A percentile compares a stretch with the other conserved stretches of the same genome.
These are phyloP conservation scores for Yarrowia hollandica DNA, from an alignment of 805 yeast genomes.

Conservation along the genomic window DNA sequence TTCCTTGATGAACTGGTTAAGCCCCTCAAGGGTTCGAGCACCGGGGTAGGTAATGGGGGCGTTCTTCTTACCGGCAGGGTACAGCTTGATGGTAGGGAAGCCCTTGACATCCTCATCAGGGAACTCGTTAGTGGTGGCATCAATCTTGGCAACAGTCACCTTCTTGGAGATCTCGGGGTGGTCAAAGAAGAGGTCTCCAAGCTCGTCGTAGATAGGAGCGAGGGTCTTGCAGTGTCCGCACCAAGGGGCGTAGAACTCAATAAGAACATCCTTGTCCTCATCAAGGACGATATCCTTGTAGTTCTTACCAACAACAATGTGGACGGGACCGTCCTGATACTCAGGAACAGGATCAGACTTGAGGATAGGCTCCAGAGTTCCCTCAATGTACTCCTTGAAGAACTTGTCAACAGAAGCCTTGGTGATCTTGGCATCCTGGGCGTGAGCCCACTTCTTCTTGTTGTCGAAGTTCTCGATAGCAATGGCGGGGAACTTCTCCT, in stretches of 20 bases:
- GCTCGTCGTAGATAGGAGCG: conserved; percentile 86
- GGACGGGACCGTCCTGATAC: conserved; percentile 67
- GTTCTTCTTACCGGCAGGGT: conserved; percentile 79
- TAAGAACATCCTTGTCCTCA: conserved; percentile 69
- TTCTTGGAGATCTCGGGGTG: conserved; percentile 52
- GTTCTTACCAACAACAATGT: conserved; percentile 78
- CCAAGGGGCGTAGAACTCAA: conserved; percentile 96
- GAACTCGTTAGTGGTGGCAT: conserved; percentile 88
- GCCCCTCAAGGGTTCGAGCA: conserved; percentile 68
- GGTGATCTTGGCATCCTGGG: conserved; percentile 57
- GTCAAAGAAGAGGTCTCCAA: conserved; percentile 65
- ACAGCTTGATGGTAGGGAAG: conserved; percentile 88
- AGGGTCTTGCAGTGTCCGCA: conserved; percentile 93
- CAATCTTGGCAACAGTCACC: conserved; percentile 80
- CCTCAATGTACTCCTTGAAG: conserved; percentile 62
- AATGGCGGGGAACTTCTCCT: conserved; percentile 84
- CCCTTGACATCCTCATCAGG: conserved; percentile 72
- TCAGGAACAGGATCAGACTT: conserved; percentile 88
- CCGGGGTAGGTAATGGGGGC: conserved; percentile 67
- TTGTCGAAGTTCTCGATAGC: conserved; percentile 72
- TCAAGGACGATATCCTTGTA: conserved; percentile 67
- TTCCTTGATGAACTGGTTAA: conserved; percentile 69
- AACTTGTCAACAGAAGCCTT: conserved; percentile 58
- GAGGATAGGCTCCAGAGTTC: conserved; percentile 66
- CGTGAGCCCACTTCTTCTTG: conserved; percentile 76